Base-by-base conservation (phyloP, 129 eudicot genomes). In the Tagetes patula region DNA sequence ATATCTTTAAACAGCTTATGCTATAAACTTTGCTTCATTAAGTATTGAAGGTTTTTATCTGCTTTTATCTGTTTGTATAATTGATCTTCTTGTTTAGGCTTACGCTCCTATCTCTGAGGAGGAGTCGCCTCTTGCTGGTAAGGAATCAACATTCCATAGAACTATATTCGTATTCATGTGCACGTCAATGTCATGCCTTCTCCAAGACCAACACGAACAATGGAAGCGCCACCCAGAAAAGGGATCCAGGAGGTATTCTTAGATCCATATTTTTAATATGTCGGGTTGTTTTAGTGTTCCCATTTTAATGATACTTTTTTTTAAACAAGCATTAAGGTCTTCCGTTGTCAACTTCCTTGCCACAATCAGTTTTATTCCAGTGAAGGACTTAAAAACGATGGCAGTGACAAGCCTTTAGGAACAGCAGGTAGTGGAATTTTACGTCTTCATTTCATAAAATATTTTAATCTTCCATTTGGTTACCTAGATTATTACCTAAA, bases 121-220 rank as follows among this genome's bases (percentile, higher is more conserved):
- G 27, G 27, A 20, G 27, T 20, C 27, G 27, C 27, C 27, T 20
- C 27, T 20, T 20, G 27, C 27, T 20, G 27, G 27, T 62, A 82
- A 73, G 82, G 89, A 93, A 11, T 84, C 90, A 50, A 79, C 98
- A 32, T 89, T 87, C 65, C 98, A 89, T 68, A 86, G 98, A 34
- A 79, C 86, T 11, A 75, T 93, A 79, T 93, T 46, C 71, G 73
- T 93, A 11, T 93, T 93, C 71, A 93, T 87, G 92, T 93, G 98
- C 48, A 73, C 87, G 0, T 89, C 95, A 47, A 89, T 89, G 98
- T 36, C 83, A 49, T 93, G 96, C 77, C 98, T 93, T 43, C 83
- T 84, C 36, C 81, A 79, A 75, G 96, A 93, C 73, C 98, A 87
- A 70, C 96, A 90, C 73, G 96, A 87, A 73, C 98, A 94, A 80